Base-by-base conservation (phyloP, 306 rosid species). In the Albizia julibrissin region DNA sequence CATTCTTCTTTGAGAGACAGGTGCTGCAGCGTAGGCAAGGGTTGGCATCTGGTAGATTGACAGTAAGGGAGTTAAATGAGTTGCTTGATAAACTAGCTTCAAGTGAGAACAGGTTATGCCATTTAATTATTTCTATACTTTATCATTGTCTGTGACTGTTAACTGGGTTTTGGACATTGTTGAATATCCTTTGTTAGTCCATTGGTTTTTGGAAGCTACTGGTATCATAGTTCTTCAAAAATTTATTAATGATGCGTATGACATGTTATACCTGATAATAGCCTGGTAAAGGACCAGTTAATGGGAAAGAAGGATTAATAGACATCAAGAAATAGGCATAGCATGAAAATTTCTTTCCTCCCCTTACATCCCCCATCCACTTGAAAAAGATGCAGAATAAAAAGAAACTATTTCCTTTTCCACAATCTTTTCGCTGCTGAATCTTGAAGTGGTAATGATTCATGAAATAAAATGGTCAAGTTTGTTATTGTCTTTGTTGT, bases 11-110 rank as follows among this genome's bases (percentile, higher is more conserved):
- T 83, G 29, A 79, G 84, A 79, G 27, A 50, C 88, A 93, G 98
- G 97, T 94, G 82, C 84, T 95, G 84, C 93, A 89, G 78, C 86
- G 90, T 14, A 88, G 99, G 83, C 99, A 95, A 81, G 95, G 98
- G 44, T 62, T 86, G 40, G 84, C 91, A 75, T 90, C 99, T 0
- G 98, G 98, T 78, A 95, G 94, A 68, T 85, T 95, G 73, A 91
- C 92, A 8, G 90, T 95, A 22, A 87, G 80, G 75, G 95, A 93
- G 83, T 80, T 95, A 46, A 95, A 95, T 82, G 98, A 93, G 46
- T 82, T 92, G 82, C 93, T 95, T 71, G 95, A 95, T 79, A 92
- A 91, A 69, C 83, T 95, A 90, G 89, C 98, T 81, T 87, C 91
- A 3, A 77, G 88, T 42, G 97, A 92, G 85, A 95, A 84, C 85